Evolutionary conservation across 192 early-diverging fungal genomes (phyloP).

Genomic region (Coemansia sp.): DNA sequence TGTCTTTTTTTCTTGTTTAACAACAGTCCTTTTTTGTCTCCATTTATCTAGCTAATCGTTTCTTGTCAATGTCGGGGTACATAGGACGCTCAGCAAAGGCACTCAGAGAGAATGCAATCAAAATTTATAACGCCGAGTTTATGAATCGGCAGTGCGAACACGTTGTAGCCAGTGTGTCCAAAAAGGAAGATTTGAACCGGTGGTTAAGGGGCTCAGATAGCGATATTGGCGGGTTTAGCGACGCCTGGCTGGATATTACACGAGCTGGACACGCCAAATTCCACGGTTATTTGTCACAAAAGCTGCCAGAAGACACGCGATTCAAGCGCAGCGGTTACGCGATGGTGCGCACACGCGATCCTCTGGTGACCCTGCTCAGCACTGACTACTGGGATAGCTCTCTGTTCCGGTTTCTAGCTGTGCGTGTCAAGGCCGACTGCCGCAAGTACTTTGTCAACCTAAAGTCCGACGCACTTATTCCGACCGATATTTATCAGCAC

Average conservation of each 20-base stretch:
- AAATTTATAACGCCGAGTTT: conserved; percentile 40
- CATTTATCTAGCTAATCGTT: background rate
- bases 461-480: conserved; percentile 79
- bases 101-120: conserved; percentile 26
- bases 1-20: background rate
- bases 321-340: conserved; percentile 88
- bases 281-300: conserved; percentile 78
- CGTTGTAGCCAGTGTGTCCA: conserved; percentile 66
- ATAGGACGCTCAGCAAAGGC: conserved; percentile 34
- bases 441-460: conserved; percentile 92
- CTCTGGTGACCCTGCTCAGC: conserved; percentile 68
- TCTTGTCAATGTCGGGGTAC: conserved; percentile 21
- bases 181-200: conserved; percentile 62
- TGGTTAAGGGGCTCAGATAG: conserved; percentile 88
- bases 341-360: conserved; percentile 78
- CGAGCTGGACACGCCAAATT: conserved; percentile 65
- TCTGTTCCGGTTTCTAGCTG: conserved; percentile 78
- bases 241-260: conserved; percentile 75
- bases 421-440: conserved; percentile 78
- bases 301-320: conserved; percentile 70
- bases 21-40: background rate
- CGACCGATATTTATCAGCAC: conserved; percentile 91
- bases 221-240: conserved; percentile 85
- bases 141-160: conserved; percentile 70
- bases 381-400: conserved; percentile 81